Conservation (phyloP, 441 rosid genomes). For the Metrosideros polymorpha region DNA sequence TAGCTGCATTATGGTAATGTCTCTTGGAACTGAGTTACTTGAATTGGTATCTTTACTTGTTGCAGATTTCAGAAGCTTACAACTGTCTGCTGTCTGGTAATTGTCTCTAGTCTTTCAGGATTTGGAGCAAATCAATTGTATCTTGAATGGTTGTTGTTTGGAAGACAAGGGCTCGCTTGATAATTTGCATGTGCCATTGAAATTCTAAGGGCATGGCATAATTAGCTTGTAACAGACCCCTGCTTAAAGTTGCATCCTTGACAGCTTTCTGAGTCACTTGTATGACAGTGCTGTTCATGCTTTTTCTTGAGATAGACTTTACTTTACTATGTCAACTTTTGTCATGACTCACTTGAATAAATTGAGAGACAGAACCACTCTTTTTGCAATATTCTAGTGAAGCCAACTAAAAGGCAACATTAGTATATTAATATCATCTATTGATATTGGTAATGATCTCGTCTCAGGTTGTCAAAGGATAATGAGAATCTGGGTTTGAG, state of each 20-base stretch:
- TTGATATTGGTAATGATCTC: not conserved
- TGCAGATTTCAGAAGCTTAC: constrained; percentile 77
- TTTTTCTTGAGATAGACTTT: not conserved
- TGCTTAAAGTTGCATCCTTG: not conserved
- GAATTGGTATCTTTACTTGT: not conserved
- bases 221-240: not conserved
- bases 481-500: constrained; percentile 7
- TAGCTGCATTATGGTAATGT: not conserved
- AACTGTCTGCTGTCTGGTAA: constrained; percentile 56
- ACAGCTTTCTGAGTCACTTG: not conserved
- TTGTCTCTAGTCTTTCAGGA: not conserved
- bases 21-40: not conserved
- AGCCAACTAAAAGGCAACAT: not conserved
- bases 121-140: not conserved
- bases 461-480: not conserved
- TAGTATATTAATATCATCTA: not conserved
- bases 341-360: not conserved
- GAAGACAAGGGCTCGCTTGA: not conserved
- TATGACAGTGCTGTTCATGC: not conserved
- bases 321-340: not conserved
- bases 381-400: not conserved
- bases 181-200: fast-evolving
- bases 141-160: not conserved
- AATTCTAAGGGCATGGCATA: not conserved
- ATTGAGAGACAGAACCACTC: not conserved